phyloP scores from a whole-genome alignment of 1,139 yeast species.

The Pichia inconspicua region DNA sequence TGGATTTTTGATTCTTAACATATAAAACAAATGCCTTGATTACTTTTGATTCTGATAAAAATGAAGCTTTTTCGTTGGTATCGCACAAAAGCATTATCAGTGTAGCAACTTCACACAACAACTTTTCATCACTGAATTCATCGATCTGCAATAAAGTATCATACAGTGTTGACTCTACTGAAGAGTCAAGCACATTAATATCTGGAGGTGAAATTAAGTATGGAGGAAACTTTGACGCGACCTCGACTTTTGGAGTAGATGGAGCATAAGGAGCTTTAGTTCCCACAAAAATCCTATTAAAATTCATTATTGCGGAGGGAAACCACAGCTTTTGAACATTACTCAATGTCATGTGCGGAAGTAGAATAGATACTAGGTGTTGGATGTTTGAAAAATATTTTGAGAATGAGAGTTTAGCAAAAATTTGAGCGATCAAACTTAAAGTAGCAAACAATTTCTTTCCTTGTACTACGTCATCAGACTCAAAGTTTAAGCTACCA shows the following conservation, averaged over 20 bases:
- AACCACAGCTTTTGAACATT: constrained; percentile 42
- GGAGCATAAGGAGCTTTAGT: constrained; percentile 35
- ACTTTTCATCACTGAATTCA: constrained; percentile 35
- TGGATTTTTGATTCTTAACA: constrained; percentile 23
- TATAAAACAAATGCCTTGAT: constrained; percentile 26
- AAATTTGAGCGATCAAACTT: constrained; percentile 40
- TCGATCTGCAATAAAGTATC: constrained; percentile 34
- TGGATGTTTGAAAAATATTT: constrained; percentile 26
- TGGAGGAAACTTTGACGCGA: constrained; percentile 11
- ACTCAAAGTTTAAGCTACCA: constrained; percentile 29
- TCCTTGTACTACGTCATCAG: constrained; percentile 21
- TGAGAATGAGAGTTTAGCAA: constrained; percentile 33
- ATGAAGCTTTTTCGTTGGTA: constrained; percentile 33
- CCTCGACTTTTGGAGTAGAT: constrained; percentile 22
- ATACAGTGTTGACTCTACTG: constrained; percentile 34
- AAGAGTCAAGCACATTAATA: constrained; percentile 30
- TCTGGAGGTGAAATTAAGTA: constrained; percentile 20
- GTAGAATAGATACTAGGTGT: constrained; percentile 34
- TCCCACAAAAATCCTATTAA: constrained; percentile 42
- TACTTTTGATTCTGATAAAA: constrained; percentile 39
- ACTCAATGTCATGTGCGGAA: constrained; percentile 32
- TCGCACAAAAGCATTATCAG: constrained; percentile 48
- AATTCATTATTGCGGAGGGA: constrained; percentile 40
- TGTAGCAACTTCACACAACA: constrained; percentile 46
- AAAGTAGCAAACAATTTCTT: constrained; percentile 37